A percentile compares a stretch with the other conserved stretches of the same genome.
These are phyloP conservation scores for Hepatocystis sp. DNA, from an alignment of 169 alveolate genomes.

Conservation along the genomic window DNA sequence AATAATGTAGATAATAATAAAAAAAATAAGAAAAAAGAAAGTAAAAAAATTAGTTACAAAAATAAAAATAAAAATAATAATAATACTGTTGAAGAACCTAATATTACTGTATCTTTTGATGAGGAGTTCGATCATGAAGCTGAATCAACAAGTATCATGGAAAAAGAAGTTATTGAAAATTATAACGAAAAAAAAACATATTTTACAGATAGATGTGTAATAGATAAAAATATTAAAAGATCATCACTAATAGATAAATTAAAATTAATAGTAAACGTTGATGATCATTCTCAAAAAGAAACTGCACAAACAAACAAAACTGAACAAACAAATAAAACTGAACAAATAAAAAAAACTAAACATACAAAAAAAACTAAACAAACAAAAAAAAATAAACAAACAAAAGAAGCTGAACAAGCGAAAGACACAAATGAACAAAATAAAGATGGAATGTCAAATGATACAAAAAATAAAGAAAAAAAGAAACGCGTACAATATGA, in stretches of 20 bases:
- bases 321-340: conserved; percentile 2
- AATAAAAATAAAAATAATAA: not conserved
- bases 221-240: conserved; percentile 31
- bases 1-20: no score
- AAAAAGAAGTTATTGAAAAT: conserved; percentile 25
- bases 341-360: not conserved
- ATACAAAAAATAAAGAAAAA: conserved; percentile 3
- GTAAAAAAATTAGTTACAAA: not conserved
- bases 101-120: not conserved
- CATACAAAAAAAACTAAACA: not conserved
- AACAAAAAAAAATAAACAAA: not conserved
- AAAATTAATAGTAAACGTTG: conserved; percentile 18
- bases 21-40: not conserved
- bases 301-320: not conserved
- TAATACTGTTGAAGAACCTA: not conserved
- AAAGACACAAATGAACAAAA: not conserved
- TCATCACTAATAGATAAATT: conserved; percentile 46
- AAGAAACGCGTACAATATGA: not conserved
- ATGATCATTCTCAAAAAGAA: conserved; percentile 7
- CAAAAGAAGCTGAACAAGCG: not conserved
- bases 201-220: conserved; percentile 53
- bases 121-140: not conserved
- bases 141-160: conserved; percentile 16
- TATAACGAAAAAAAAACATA: conserved; percentile 39
- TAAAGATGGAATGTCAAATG: not conserved